Percentiles rank a stretch among this genome's conserved stretches.
These are phyloP conservation scores for Trichosporon coremiiforme DNA, from an alignment of 1,284 basidiomycete species.

Conservation along the genomic window DNA sequence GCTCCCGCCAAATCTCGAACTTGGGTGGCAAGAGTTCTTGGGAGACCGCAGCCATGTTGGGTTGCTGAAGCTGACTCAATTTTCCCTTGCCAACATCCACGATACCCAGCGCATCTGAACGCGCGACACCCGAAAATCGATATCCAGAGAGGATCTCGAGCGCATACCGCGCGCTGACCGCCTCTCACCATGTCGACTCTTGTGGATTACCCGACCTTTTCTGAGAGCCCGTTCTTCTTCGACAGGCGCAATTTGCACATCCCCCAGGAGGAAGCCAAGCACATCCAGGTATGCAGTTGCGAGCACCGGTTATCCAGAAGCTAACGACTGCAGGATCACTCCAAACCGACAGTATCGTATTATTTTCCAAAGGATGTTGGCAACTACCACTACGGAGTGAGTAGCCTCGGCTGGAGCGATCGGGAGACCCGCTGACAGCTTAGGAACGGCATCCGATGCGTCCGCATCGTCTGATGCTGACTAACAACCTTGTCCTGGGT, in stretches of 20 bases:
- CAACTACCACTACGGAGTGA: constrained; percentile 90
- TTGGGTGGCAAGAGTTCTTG: constrained; percentile 25
- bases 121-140: not conserved
- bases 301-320: not conserved
- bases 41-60: not conserved
- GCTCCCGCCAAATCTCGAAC: constrained; percentile 21
- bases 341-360: constrained; percentile 85
- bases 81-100: constrained; percentile 1
- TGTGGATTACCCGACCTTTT: constrained; percentile 53
- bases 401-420: constrained; percentile 38
- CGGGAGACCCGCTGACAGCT: constrained; percentile 20
- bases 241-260: constrained; percentile 48
- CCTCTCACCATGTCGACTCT: constrained; percentile 26
- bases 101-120: constrained; percentile 12
- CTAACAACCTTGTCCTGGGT: constrained; percentile 92
- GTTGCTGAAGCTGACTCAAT: not conserved
- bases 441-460: constrained; percentile 99
- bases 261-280: constrained; percentile 46
- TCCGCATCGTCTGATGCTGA: constrained; percentile 89
- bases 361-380: constrained; percentile 94
- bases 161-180: not conserved
- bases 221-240: constrained; percentile 56
- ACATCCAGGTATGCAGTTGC: constrained; percentile 46
- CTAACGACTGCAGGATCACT: constrained; percentile 67
- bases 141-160: not conserved